A percentile compares a stretch with the other conserved stretches of the same genome.
Conservation (phyloP, 805 yeast genomes). For the Sugiyamaella americana region DNA sequence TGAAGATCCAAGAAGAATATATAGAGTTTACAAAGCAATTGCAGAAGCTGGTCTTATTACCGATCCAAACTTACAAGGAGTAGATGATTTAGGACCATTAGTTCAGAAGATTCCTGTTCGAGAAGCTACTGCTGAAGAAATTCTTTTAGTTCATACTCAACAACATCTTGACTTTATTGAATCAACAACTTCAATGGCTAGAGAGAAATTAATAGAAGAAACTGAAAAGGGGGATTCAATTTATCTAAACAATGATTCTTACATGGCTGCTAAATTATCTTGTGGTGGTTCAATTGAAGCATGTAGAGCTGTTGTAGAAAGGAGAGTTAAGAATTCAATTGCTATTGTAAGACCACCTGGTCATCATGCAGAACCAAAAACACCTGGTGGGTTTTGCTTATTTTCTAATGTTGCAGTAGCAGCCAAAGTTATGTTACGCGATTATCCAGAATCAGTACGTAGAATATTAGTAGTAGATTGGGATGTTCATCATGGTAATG, state of each 20-base stretch:
- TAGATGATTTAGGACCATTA: slow-evolving; percentile 71
- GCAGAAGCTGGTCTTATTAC: slow-evolving; percentile 89
- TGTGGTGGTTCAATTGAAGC: slow-evolving; percentile 98
- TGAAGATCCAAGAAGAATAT: slow-evolving; percentile 95
- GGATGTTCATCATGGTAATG: slow-evolving; percentile 99
- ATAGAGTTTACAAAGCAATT: slow-evolving; percentile 83
- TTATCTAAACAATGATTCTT: slow-evolving; percentile 87
- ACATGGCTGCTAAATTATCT: slow-evolving; percentile 77
- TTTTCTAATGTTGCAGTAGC: slow-evolving; percentile 98
- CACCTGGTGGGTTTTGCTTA: slow-evolving; percentile 95
- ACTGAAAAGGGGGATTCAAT: slow-evolving; percentile 93
- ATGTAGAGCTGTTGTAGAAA: slow-evolving; percentile 90
- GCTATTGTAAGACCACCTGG: slow-evolving; percentile 99
- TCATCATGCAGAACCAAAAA: slow-evolving; percentile 97
- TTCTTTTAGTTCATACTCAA: slow-evolving; percentile 75
- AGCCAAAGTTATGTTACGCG: slow-evolving; percentile 72
- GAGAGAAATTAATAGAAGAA: slow-evolving; percentile 68
- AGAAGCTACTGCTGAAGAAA: slow-evolving; percentile 83
- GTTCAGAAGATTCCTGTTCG: slow-evolving; percentile 88
- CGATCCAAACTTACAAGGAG: slow-evolving; percentile 68
- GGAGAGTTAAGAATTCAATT: slow-evolving; percentile 80
- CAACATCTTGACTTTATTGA: slow-evolving; percentile 72
- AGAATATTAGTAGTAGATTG: slow-evolving; percentile 83
- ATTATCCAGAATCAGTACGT: slow-evolving; percentile 84
- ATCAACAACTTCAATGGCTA: slow-evolving; percentile 68